phyloP scores from a whole-genome alignment of 139 green algal genomes.

The Pleodorina starrii region DNA sequence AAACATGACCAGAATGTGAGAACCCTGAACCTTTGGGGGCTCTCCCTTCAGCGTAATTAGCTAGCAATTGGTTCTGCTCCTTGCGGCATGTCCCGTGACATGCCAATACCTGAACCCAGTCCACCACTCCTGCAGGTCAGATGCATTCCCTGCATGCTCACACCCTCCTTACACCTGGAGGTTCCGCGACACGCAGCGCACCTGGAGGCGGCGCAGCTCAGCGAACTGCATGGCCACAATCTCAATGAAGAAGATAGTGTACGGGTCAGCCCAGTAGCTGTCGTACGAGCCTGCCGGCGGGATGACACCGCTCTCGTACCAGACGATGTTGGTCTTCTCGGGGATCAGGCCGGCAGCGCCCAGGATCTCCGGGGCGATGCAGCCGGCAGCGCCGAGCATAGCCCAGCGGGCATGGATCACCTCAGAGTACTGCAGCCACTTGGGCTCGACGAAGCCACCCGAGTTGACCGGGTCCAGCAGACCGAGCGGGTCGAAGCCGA shows the following conservation, averaged over 20 bases:
- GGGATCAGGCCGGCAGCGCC: slow-evolving; percentile 87
- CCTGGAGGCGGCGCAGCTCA: slow-evolving; percentile 91
- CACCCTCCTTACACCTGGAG: no score
- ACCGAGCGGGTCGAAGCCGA: slow-evolving; percentile 95
- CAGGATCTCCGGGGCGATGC: slow-evolving; percentile 95
- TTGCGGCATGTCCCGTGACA: no score
- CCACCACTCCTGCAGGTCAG: no score
- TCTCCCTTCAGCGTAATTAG: no score
- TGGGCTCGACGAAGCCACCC: slow-evolving; percentile 93
- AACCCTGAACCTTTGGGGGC: no score
- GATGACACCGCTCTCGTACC: slow-evolving; percentile 95
- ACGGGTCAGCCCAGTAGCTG: slow-evolving; percentile 94
- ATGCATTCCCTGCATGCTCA: no score
- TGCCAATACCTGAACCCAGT: no score
- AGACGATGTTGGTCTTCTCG: slow-evolving; percentile 80
- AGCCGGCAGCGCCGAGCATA: slow-evolving; percentile 97
- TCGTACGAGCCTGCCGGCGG: slow-evolving; percentile 79
- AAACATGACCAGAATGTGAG: no score
- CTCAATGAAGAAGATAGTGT: slow-evolving; percentile 96
- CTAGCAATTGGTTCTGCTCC: no score
- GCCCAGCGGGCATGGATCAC: slow-evolving; percentile 92
- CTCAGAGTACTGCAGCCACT: slow-evolving; percentile 92
- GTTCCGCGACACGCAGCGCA: slow-evolving; percentile 51
- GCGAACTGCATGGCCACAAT: slow-evolving; percentile 96
- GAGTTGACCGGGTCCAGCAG: slow-evolving; percentile 92